These are phyloP conservation scores for Coemansia sp. DNA, from an alignment of 192 early-diverging fungal species.

Conservation along the genomic window DNA sequence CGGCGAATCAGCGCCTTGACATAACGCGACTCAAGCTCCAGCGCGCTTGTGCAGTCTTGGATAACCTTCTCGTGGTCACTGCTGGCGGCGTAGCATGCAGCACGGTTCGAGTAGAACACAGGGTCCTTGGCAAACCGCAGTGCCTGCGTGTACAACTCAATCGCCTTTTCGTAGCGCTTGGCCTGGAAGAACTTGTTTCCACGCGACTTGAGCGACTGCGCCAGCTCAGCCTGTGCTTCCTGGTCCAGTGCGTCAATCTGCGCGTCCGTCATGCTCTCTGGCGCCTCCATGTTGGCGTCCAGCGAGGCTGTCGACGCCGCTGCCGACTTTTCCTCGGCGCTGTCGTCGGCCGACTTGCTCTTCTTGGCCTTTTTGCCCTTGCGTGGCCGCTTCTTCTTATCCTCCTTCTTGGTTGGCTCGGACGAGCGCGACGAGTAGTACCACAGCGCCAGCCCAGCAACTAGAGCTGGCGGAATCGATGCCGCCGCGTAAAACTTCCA, in stretches of 20 bases:
- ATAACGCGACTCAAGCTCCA: conserved; percentile 82
- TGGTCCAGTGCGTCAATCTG: conserved; percentile 54
- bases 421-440: conserved; percentile 55
- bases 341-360: conserved; percentile 3
- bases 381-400: conserved; percentile 19
- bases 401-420: conserved; percentile 10
- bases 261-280: conserved; percentile 49
- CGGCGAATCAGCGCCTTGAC: conserved; percentile 82
- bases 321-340: background rate
- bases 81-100: conserved; percentile 83
- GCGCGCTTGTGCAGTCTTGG: conserved; percentile 79
- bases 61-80: conserved; percentile 75
- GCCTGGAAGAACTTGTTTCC: conserved; percentile 87
- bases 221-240: conserved; percentile 57
- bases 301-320: conserved; percentile 16
- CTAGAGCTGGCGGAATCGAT: conserved; percentile 58
- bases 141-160: conserved; percentile 85
- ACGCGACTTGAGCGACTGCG: conserved; percentile 73
- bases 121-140: conserved; percentile 78
- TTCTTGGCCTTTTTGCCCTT: conserved; percentile 50
- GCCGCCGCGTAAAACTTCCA: conserved; percentile 73
- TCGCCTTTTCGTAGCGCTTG: conserved; percentile 83
- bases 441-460: conserved; percentile 66
- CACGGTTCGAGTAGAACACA: conserved; percentile 93
- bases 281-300: conserved; percentile 40